Evolutionary conservation across 257 asterid species (phyloP), one percentile per base, ranked within the genome.

Genomic region (Capsicum rhomboideum): DNA sequence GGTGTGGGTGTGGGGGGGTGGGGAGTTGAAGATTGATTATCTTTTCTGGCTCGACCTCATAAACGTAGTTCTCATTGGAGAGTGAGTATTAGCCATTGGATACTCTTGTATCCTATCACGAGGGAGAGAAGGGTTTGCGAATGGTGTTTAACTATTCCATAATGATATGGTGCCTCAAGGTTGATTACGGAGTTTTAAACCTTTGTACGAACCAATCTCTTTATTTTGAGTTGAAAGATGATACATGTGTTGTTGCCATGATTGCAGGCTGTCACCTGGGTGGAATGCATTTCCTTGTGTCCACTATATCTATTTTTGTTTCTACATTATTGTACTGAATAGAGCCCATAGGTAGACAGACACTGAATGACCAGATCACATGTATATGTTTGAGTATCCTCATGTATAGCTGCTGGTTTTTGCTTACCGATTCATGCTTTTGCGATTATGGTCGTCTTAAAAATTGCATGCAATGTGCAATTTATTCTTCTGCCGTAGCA

Each of bases 281-380:
- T 37, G 84, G 90, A 86, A 77, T 86, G 88, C 91, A 90, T 86
- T 29, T 84, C 61, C 68, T 90, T n/a, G 86, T 88, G 80, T 87
- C 88, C 86, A 88, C 92, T 93, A 91, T 91, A 91, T 89, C 89
- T 86, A 87, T 90, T 86, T 89, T 92, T 84, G 88, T 89, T 85
- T 90, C 88, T 46, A 82, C 86, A 40, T 29, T 89, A 82, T 88
- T 92, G 91, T 87, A 88, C 80, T 90, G 86, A 89, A 85, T 88
- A 83, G 86, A 84, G 82, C 34, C 78, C 64, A 40, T 82, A 82
- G 84, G 42, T 66, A 71, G 84, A 49, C 79, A 12, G 9, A 28
- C 34, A 42, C 67, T 50, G 44, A 71, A 28, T 82, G 53, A 12
- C 37, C n/a, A 82, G 67, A 82, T 82, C 67, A 29, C 79, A 82